Evolutionary conservation across 2,329 filamentous ascomycete genomes (phyloP), one percentile per base, ranked within the genome.

Genomic region (Fusarium austroafricanum): DNA sequence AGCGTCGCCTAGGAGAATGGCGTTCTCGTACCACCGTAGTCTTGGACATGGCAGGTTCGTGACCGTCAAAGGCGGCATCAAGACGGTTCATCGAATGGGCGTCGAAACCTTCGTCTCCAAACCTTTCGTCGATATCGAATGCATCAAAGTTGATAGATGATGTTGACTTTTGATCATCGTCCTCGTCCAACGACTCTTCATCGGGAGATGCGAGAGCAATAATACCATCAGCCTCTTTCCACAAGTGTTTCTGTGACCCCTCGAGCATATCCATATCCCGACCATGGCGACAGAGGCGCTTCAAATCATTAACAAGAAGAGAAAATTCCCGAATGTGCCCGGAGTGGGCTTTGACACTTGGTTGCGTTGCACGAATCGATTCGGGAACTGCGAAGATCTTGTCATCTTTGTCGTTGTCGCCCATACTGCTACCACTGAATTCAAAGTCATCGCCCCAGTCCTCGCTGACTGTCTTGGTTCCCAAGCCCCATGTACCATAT

Each of bases 391-490:
- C 74, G 68, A 81, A 79, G 23, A 73, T 54, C 58, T 75, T 67
- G 5, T 76, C 77, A 26, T 77, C 76, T 28, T 75, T 77, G 33
- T 78, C 78, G 37, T 77, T 76, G n/a, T 78, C 77, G 6, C 65
- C 76, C 35, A 78, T 73, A 42, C 80, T 81, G 31, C 83, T 76
- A 26, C 80, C 82, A 10, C 85, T 85, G 75, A 95, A 94, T 62
- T 95, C 92, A 71, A 96, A 96, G 76, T 96, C 93, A 67, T 94
- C 92, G 71, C 95, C 93, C 93, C 93, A 96, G 74, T 96, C 92
- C 76, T 96, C 93, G 64, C 90, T 94, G 12, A 90, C 89, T 17
- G 88, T 90, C 77, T 94, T 94, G 65, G 88, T 90, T n/a, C 90
- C 89, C 40, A 93, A 81, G 4, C 91, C 92, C 92, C 92, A 95